Evolutionary conservation across 257 asterid species (phyloP), one percentile per base, ranked within the genome.

Genomic region (Leptodermis oblonga): DNA sequence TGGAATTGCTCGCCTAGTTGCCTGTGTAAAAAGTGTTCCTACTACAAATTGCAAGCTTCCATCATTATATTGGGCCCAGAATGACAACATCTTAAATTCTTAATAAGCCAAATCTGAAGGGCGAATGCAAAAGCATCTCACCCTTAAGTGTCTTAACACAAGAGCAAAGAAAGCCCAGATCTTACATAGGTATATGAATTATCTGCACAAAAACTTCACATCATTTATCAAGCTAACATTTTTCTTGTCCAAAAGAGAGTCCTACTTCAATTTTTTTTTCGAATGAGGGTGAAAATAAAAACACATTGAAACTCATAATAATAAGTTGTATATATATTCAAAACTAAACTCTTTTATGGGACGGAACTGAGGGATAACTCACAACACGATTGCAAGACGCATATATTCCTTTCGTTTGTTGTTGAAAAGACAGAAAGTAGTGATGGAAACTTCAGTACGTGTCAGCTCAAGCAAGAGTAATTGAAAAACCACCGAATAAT

Each of bases 161-260:
- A 37, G 34, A 71, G 48, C 56, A 66, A 72, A 52, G 70, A 9
- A 46, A 63, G 65, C 42, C 67, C 39, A 64, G 31, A 41, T 65
- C 30, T 48, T 43, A 53, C 22, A 34, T 7, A 30, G 39, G 39
- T 23, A 23, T 48, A 25, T 36, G 2, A 51, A 22, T 46, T 14
- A 33, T 15, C 46, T 43, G 20, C 41, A 42, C 17, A 20, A 51
- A 36, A 26, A 30, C 5, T 30, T 30, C 12, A 59, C 41, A 58
- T 58, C 64, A 13, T 58, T 28, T 58, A 30, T 15, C n/a, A 28
- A 15, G 25, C 3, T 22, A 51, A 51, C 9, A 39, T 39, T 43
- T 13, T 7, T 43, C 12, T 43, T 43, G 15, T 12, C 48, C 6
- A 34, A 34, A 34, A 34, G 6, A 34, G 39, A 2, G 39, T 34